Conservation (phyloP, 2,329 filamentous ascomycete species). For the Cladosporium sp. region DNA sequence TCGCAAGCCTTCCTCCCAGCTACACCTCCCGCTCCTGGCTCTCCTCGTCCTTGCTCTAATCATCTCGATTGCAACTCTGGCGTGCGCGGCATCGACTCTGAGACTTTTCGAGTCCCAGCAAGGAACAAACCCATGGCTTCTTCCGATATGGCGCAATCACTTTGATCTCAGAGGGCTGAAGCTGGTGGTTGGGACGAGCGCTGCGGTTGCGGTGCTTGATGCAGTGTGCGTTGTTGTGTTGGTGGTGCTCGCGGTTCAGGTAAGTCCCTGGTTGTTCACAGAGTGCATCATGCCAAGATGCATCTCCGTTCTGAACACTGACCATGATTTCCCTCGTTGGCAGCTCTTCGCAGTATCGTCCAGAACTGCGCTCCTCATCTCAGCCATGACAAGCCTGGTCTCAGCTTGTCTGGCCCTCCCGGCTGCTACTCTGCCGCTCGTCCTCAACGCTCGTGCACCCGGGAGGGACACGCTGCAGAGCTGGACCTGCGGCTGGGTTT, state of each 20-base stretch:
- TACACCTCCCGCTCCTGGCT: constrained; percentile 30
- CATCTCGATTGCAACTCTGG: constrained; percentile 45
- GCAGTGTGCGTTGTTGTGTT: constrained; percentile 37
- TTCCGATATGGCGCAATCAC: constrained; percentile 50
- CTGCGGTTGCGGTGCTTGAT: constrained; percentile 43
- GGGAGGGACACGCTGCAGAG: constrained; percentile 38
- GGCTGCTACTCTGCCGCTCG: constrained; percentile 40
- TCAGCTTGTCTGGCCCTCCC: constrained; percentile 42
- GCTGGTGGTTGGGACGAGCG: constrained; percentile 41
- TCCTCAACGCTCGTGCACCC: constrained; percentile 32
- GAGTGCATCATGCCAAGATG: too few relatives aligned
- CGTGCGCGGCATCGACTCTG: constrained; percentile 45
- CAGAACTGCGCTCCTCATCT: constrained; percentile 22
- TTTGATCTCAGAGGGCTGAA: constrained; percentile 48
- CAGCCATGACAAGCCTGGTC: constrained; percentile 31
- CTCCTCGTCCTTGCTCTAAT: constrained; percentile 34
- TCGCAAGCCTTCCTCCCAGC: constrained; percentile 16
- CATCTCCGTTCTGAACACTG: background rate
- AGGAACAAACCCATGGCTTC: constrained; percentile 48
- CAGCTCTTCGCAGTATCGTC: constrained; percentile 17
- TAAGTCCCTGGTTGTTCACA: background rate
- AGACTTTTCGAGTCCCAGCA: constrained; percentile 46
- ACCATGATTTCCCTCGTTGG: background rate
- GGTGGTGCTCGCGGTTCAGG: background rate
- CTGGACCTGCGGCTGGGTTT: constrained; percentile 40